These are phyloP conservation scores for Rhynchospora pubera DNA, from an alignment of 176 grass and related monocot genomes.

Conservation along the genomic window DNA sequence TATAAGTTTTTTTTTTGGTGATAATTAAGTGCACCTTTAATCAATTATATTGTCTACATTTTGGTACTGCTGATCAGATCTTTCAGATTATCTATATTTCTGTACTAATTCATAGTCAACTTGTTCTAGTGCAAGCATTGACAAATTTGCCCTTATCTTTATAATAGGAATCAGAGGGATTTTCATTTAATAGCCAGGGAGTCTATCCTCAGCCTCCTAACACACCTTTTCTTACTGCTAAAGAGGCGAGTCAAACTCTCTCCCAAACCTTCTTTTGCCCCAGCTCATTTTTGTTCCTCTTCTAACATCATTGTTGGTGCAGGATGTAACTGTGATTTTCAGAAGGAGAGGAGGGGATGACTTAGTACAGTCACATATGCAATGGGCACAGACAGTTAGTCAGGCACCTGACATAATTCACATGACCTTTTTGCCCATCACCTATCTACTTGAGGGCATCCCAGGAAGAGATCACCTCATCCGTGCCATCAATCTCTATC, in stretches of 20 bases:
- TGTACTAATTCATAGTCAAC: neutral
- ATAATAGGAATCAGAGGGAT: slow-evolving; percentile 33
- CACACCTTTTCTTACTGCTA: slow-evolving; percentile 41
- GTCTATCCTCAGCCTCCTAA: slow-evolving; percentile 51
- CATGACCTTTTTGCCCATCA: slow-evolving; percentile 52
- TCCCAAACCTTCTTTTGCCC: neutral
- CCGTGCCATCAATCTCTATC: slow-evolving; percentile 58
- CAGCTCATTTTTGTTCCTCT: neutral
- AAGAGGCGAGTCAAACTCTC: slow-evolving; percentile 46
- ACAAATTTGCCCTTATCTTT: neutral
- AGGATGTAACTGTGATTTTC: slow-evolving; percentile 79
- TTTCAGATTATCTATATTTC: neutral
- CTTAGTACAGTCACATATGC: slow-evolving; percentile 44
- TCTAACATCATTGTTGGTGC: slow-evolving; percentile 9
- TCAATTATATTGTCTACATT: neutral
- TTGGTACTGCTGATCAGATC: neutral
- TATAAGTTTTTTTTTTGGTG: neutral
- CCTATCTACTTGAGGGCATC: slow-evolving; percentile 39
- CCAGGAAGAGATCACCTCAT: slow-evolving; percentile 51
- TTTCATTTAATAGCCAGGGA: slow-evolving; percentile 53
- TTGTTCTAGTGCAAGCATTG: neutral
- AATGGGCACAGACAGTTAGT: slow-evolving; percentile 43
- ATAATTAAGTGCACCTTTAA: neutral
- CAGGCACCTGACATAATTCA: slow-evolving; percentile 56
- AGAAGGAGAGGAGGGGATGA: slow-evolving; percentile 60